These are phyloP conservation scores for Passalora sequoiae DNA, from an alignment of 2,329 filamentous ascomycete species.

Conservation along the genomic window DNA sequence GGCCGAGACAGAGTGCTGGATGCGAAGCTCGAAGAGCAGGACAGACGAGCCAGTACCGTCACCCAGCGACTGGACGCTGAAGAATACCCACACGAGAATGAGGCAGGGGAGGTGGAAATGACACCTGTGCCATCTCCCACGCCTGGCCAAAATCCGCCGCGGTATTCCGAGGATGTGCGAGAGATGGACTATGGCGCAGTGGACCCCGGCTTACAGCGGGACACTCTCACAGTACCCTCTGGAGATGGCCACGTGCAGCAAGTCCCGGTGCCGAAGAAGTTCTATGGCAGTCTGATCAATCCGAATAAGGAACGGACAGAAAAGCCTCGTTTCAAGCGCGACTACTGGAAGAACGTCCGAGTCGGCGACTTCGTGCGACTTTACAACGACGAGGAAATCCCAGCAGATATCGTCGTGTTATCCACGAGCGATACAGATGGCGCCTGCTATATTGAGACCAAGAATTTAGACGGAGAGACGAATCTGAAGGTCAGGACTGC, in stretches of 20 bases:
- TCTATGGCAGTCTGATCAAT: constrained; percentile 69
- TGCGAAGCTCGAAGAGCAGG: constrained; percentile 46
- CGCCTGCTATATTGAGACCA: constrained; percentile 95
- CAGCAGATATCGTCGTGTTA: constrained; percentile 85
- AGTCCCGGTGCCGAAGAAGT: constrained; percentile 41
- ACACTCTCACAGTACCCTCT: constrained; percentile 30
- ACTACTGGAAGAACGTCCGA: constrained; percentile 90
- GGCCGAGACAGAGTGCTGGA: constrained; percentile 42
- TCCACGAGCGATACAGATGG: constrained; percentile 92
- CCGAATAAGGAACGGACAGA: constrained; percentile 59
- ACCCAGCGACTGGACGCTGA: constrained; percentile 40
- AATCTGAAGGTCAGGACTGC: constrained; percentile 94
- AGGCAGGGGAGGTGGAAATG: constrained; percentile 78
- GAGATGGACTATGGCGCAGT: constrained; percentile 14
- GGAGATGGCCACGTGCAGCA: constrained; percentile 21
- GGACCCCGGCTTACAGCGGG: constrained; percentile 10
- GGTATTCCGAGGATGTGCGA: constrained; percentile 14
- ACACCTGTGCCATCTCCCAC: constrained; percentile 84
- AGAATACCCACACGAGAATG: constrained; percentile 36
- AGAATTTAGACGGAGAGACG: constrained; percentile 95
- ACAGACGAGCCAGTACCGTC: constrained; percentile 45
- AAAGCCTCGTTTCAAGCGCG: constrained; percentile 80
- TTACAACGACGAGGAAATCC: constrained; percentile 93
- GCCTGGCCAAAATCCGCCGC: constrained; percentile 47
- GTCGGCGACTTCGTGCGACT: constrained; percentile 95